Evolutionary conservation across 1,284 basidiomycete species (phyloP).

Genomic region (Porphyrellus sp.): DNA sequence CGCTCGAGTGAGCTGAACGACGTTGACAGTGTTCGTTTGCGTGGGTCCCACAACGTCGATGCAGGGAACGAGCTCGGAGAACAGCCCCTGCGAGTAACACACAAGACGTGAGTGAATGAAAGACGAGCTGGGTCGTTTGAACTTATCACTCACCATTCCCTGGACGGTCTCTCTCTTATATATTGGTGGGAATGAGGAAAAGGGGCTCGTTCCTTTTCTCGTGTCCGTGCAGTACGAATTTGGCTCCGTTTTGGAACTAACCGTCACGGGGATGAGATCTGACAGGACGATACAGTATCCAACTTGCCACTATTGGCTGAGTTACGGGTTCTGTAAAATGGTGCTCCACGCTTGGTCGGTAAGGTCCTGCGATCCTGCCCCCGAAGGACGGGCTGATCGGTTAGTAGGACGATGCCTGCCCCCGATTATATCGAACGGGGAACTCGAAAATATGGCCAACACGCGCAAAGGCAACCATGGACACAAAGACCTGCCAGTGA

Average conservation of each 20-base stretch:
- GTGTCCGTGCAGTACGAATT: slow-evolving; percentile 3
- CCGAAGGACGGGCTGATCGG: slow-evolving; percentile 7
- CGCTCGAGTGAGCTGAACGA: slow-evolving; percentile 29
- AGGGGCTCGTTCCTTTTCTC: not conserved
- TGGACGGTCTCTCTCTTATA: slow-evolving; percentile 20
- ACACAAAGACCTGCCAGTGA: not conserved
- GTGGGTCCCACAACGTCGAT: slow-evolving; percentile 43
- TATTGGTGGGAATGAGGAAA: not conserved
- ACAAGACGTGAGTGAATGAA: slow-evolving; percentile 3
- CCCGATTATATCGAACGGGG: slow-evolving; percentile 6
- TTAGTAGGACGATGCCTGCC: slow-evolving; percentile 9
- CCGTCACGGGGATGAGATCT: slow-evolving; percentile 12
- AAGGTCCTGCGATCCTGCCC: slow-evolving; percentile 2
- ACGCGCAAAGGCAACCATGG: slow-evolving; percentile 4
- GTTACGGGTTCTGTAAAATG: not conserved
- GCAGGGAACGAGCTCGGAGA: slow-evolving; percentile 30
- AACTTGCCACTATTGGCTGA: slow-evolving; percentile 2
- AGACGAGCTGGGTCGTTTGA: slow-evolving; percentile 6
- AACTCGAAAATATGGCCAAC: slow-evolving; percentile 6
- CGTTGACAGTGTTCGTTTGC: slow-evolving; percentile 34
- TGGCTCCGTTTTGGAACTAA: slow-evolving; percentile 3
- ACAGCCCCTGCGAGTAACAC: slow-evolving; percentile 13
- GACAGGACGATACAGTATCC: not conserved
- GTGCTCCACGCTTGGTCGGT: slow-evolving; percentile 18
- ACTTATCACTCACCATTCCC: slow-evolving; percentile 15